Percentiles rank a stretch among this genome's conserved stretches.
These are phyloP conservation scores for Podaxis sp. DNA, from an alignment of 768 basidiomycete species.

Conservation along the genomic window DNA sequence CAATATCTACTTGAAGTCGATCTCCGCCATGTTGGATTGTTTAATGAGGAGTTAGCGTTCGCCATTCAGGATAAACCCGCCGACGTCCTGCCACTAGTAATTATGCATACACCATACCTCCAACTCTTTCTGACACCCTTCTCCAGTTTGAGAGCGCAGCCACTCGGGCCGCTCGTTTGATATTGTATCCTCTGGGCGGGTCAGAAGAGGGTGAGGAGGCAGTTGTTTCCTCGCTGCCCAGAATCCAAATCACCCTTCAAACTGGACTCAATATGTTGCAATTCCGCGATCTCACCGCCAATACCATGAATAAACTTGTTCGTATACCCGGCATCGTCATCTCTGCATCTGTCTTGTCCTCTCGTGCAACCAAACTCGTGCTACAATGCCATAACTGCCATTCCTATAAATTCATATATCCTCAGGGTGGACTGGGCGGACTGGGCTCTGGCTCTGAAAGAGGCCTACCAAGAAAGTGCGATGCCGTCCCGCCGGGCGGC, in stretches of 20 bases:
- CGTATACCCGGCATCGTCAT: constrained; percentile 98
- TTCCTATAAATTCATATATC: constrained; percentile 72
- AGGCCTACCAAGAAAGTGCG: constrained; percentile 84
- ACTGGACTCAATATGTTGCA: constrained; percentile 92
- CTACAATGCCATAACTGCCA: constrained; percentile 92
- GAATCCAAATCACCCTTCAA: constrained; percentile 81
- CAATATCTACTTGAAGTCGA: constrained; percentile 87
- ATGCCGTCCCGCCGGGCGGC: constrained; percentile 73
- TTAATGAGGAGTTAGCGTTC: constrained; percentile 93
- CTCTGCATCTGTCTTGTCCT: constrained; percentile 89
- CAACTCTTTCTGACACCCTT: neutral
- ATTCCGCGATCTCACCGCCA: constrained; percentile 90
- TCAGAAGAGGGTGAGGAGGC: constrained; percentile 36
- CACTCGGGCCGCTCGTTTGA: constrained; percentile 75
- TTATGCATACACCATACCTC: constrained; percentile 19
- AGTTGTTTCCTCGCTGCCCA: constrained; percentile 42
- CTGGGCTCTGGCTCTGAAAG: constrained; percentile 83
- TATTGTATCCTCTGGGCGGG: constrained; percentile 76
- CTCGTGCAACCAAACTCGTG: constrained; percentile 87
- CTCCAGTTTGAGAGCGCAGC: constrained; percentile 88
- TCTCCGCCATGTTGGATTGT: constrained; percentile 71
- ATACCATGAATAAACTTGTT: constrained; percentile 93
- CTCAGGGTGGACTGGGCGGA: constrained; percentile 76
- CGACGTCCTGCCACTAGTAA: constrained; percentile 82
- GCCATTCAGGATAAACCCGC: constrained; percentile 85